These are phyloP conservation scores for Verticillium zaregamsianum DNA, from an alignment of 2,329 filamentous ascomycete genomes.

Conservation along the genomic window DNA sequence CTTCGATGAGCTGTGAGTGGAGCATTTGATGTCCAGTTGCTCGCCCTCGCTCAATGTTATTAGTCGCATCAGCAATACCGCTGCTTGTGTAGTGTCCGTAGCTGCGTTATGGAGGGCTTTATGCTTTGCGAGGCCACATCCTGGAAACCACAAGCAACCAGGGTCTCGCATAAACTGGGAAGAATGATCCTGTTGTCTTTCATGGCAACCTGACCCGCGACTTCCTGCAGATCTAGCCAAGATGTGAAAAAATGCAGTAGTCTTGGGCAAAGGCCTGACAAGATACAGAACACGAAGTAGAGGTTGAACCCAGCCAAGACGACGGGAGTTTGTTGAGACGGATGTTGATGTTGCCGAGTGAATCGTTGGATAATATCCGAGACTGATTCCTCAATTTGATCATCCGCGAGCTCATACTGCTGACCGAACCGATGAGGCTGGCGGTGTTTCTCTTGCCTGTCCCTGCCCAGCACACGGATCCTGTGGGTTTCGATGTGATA, in stretches of 20 bases:
- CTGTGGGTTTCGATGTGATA: background rate
- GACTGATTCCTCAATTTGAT: background rate
- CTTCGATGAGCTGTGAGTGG: too few relatives aligned
- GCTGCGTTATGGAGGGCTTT: background rate
- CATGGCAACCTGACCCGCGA: background rate
- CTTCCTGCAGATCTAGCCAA: slow-evolving; percentile 1
- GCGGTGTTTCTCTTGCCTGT: background rate
- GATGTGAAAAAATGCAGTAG: background rate
- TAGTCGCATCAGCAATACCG: background rate
- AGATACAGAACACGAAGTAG: background rate
- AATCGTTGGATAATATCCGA: background rate
- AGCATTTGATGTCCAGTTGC: background rate
- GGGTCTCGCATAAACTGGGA: background rate
- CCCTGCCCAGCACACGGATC: background rate
- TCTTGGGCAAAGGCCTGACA: background rate
- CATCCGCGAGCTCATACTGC: background rate
- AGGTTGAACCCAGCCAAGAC: background rate
- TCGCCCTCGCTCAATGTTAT: background rate
- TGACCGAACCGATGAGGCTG: background rate
- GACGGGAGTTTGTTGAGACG: background rate
- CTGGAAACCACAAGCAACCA: background rate
- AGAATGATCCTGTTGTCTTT: background rate
- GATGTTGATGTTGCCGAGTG: background rate
- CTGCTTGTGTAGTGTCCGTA: background rate
- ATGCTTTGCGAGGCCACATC: background rate